Evolutionary conservation across 345 rosid genomes (phyloP).

Genomic region (Odontarrhena argentea): DNA sequence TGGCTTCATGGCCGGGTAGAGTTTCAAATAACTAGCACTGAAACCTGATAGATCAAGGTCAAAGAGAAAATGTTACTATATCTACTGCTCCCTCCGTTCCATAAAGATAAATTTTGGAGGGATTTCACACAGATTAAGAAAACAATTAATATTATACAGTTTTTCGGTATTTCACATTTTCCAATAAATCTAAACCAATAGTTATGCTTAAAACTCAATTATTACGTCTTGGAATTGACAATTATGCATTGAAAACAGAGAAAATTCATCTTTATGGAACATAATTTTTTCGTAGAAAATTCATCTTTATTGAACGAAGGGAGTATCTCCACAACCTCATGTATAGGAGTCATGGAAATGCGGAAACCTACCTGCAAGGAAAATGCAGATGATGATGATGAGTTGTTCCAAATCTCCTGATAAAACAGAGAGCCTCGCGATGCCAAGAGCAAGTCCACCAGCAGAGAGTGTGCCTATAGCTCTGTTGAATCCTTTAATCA

Average conservation of each 20-base stretch:
- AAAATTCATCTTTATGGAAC: too few species aligned
- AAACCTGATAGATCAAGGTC: slow-evolving; percentile 49
- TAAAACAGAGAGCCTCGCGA: slow-evolving; percentile 57
- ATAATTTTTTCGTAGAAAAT: too few species aligned
- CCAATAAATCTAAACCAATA: too few species aligned
- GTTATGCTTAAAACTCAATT: too few species aligned
- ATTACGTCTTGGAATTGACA: too few species aligned
- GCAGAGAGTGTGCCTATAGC: slow-evolving; percentile 84
- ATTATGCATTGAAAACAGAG: too few species aligned
- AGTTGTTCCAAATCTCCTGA: slow-evolving; percentile 54
- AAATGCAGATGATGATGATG: slow-evolving; percentile 59
- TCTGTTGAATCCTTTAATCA: slow-evolving; percentile 85
- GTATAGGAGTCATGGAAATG: slow-evolving; percentile 29
- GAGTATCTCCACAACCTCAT: background rate
- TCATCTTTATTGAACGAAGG: too few species aligned
- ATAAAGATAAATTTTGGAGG: too few species aligned
- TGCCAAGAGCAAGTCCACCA: slow-evolving; percentile 74
- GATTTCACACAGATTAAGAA: too few species aligned
- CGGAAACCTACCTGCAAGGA: slow-evolving; percentile 62
- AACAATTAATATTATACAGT: too few species aligned
- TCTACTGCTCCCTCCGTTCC: too few species aligned
- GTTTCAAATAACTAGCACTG: slow-evolving; percentile 62
- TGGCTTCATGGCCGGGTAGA: slow-evolving; percentile 66
- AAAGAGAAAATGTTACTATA: slow-evolving; percentile 17
- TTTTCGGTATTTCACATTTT: too few species aligned